Conservation (phyloP, 2,329 filamentous ascomycete species). For the Myriosclerotinia duriaeana region DNA sequence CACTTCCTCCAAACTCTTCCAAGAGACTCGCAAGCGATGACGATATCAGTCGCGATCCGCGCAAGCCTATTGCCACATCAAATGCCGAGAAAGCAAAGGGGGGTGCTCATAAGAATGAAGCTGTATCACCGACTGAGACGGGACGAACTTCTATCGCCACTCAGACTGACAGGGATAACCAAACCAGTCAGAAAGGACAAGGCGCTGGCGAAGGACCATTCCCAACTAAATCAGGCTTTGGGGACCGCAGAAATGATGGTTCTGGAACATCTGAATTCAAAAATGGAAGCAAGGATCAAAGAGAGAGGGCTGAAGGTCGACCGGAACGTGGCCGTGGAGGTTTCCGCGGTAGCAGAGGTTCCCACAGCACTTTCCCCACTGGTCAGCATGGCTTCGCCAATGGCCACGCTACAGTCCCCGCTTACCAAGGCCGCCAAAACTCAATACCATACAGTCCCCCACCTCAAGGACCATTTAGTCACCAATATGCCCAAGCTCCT, state of each 20-base stretch:
- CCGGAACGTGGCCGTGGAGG: slow-evolving; percentile 48
- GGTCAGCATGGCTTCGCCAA: slow-evolving; percentile 44
- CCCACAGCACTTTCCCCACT: slow-evolving; percentile 41
- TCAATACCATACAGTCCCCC: slow-evolving; percentile 42
- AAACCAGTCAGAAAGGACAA: slow-evolving; percentile 28
- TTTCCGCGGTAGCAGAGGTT: slow-evolving; percentile 47
- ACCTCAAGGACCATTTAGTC: slow-evolving; percentile 41
- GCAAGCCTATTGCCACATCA: slow-evolving; percentile 33
- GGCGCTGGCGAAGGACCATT: slow-evolving; percentile 32
- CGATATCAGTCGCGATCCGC: slow-evolving; percentile 31
- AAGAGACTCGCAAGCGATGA: slow-evolving; percentile 34
- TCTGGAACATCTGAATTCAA: slow-evolving; percentile 30
- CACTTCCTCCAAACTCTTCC: slow-evolving; percentile 37
- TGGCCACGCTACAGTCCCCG: slow-evolving; percentile 41
- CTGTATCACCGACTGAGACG: slow-evolving; percentile 33
- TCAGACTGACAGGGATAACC: slow-evolving; percentile 36
- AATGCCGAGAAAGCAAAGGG: slow-evolving; percentile 34
- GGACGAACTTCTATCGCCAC: slow-evolving; percentile 41
- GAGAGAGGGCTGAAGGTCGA: slow-evolving; percentile 44
- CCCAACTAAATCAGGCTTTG: slow-evolving; percentile 30
- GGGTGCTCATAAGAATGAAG: slow-evolving; percentile 33
- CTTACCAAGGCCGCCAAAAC: slow-evolving; percentile 37
- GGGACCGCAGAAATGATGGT: slow-evolving; percentile 39
- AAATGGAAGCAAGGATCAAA: slow-evolving; percentile 35
- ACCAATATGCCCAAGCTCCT: slow-evolving; percentile 39